A percentile compares a stretch with the other conserved stretches of the same genome.
These are phyloP conservation scores for Septoria linicola DNA, from an alignment of 2,329 filamentous ascomycete genomes.

Conservation along the genomic window DNA sequence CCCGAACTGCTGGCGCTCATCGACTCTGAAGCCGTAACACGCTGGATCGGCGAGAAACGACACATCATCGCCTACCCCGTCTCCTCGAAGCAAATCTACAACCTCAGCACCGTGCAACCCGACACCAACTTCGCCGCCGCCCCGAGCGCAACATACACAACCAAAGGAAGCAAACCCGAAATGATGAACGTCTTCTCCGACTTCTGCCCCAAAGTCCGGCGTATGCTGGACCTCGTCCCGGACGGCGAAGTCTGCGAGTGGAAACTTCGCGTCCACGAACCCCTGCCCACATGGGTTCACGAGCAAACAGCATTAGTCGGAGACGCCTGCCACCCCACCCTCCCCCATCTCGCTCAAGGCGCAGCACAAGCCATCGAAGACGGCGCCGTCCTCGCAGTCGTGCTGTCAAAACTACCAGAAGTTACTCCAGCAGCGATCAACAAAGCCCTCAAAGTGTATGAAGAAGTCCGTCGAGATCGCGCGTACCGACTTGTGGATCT, in stretches of 20 bases:
- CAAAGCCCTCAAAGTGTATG: slow-evolving; percentile 57
- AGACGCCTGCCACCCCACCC: slow-evolving; percentile 62
- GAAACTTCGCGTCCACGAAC: slow-evolving; percentile 62
- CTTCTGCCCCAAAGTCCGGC: slow-evolving; percentile 61
- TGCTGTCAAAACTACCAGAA: slow-evolving; percentile 51
- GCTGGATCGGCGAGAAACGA: slow-evolving; percentile 73
- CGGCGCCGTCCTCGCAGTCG: slow-evolving; percentile 56
- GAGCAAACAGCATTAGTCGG: slow-evolving; percentile 55
- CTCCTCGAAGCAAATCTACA: slow-evolving; percentile 65
- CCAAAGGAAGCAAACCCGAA: slow-evolving; percentile 58
- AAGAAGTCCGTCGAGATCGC: slow-evolving; percentile 56
- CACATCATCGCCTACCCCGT: slow-evolving; percentile 80
- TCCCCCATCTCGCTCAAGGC: slow-evolving; percentile 64
- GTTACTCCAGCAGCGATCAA: slow-evolving; percentile 49
- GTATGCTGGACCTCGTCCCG: slow-evolving; percentile 61
- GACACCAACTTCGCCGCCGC: slow-evolving; percentile 60
- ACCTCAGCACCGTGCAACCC: slow-evolving; percentile 63
- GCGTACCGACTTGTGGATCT: slow-evolving; percentile 58
- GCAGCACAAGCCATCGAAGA: slow-evolving; percentile 67
- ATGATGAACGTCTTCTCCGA: slow-evolving; percentile 61
- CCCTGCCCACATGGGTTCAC: slow-evolving; percentile 61
- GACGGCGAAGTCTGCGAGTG: slow-evolving; percentile 67
- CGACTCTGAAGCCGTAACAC: slow-evolving; percentile 64
- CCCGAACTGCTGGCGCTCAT: slow-evolving; percentile 67
- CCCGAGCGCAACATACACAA: slow-evolving; percentile 62